These are phyloP conservation scores for Astrothelium subdiscretum DNA, from an alignment of 495 filamentous ascomycete genomes.

Conservation along the genomic window DNA sequence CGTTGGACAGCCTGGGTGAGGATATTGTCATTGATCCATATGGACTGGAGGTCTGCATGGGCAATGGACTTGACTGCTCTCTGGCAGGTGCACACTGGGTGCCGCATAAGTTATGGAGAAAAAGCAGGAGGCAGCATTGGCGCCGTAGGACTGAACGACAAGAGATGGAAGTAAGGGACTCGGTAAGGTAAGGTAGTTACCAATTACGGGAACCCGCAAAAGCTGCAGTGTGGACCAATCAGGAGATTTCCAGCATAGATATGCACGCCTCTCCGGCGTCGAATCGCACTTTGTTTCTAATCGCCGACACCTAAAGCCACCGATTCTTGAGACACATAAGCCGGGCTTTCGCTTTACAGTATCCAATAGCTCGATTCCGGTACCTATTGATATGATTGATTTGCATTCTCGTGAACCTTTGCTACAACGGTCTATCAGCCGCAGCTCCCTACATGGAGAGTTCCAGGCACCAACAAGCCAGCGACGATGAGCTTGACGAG, in stretches of 20 bases:
- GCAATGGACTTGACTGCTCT: background rate
- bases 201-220: no score
- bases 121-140: background rate
- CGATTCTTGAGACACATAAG: no score
- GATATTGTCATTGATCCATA: constrained; percentile 47
- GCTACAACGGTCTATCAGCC: background rate
- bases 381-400: background rate
- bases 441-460: background rate
- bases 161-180: no score
- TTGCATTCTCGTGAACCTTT: background rate
- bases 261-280: no score
- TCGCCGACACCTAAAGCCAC: no score
- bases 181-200: no score
- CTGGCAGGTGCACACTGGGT: background rate
- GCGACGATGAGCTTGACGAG: background rate
- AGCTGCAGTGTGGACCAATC: background rate
- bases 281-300: no score
- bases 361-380: background rate
- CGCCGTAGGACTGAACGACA: no score
- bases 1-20: constrained; percentile 39
- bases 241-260: background rate
- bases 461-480: background rate
- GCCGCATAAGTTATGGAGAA: background rate
- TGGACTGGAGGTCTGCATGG: constrained; percentile 22
- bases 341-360: no score